These are phyloP conservation scores for Cercospora zeina DNA, from an alignment of 2,329 filamentous ascomycete genomes.

Conservation along the genomic window DNA sequence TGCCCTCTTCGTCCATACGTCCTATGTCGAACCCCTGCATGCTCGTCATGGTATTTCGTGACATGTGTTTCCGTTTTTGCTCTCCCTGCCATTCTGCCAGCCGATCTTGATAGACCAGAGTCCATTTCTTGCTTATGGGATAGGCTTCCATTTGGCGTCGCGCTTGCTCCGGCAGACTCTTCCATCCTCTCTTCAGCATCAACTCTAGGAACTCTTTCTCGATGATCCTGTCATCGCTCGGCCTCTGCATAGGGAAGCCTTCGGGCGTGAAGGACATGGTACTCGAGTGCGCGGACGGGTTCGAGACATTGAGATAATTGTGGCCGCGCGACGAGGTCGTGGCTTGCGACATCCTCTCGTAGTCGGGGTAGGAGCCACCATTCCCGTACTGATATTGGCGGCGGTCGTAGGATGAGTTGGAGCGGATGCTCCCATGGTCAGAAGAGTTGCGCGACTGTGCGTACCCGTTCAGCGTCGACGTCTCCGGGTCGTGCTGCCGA, in stretches of 20 bases:
- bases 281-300: conserved; percentile 51
- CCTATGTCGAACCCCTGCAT: conserved; percentile 67
- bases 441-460: conserved; percentile 36
- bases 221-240: conserved; percentile 77
- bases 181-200: conserved; percentile 98
- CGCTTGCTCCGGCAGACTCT: conserved; percentile 92
- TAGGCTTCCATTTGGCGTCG: conserved; percentile 95
- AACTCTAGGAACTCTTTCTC: conserved; percentile 89
- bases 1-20: conserved; percentile 89
- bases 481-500: conserved; percentile 37
- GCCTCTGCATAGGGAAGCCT: conserved; percentile 66
- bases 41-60: conserved; percentile 62
- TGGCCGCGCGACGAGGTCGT: conserved; percentile 43
- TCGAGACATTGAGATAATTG: conserved; percentile 46
- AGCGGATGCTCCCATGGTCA: conserved; percentile 66
- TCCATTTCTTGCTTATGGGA: conserved; percentile 95
- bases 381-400: conserved; percentile 50
- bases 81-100: conserved; percentile 92
- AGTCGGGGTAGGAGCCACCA: conserved; percentile 50
- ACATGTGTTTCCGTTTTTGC: conserved; percentile 78
- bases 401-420: conserved; percentile 60
- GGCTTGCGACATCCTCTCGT: conserved; percentile 44
- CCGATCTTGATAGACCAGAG: conserved; percentile 89
- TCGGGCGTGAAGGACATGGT: conserved; percentile 54
- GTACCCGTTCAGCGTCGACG: conserved; percentile 54